phyloP scores from a whole-genome alignment of 148 eudicot species.

The Silene conica region DNA sequence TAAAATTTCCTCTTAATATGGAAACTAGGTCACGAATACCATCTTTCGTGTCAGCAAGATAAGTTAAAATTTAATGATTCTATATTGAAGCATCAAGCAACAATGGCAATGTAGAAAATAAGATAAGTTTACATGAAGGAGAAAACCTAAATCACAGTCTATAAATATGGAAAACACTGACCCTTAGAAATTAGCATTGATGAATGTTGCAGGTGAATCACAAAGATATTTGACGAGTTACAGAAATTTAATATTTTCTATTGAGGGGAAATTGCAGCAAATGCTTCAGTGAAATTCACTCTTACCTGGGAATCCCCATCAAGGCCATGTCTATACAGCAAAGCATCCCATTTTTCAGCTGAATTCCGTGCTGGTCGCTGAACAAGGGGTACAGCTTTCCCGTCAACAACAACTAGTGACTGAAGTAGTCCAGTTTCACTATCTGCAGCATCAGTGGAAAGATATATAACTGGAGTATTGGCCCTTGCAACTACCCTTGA shows the following conservation, averaged over 20 bases:
- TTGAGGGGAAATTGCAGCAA: neutral
- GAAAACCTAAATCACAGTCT: too few species aligned
- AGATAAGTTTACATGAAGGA: neutral
- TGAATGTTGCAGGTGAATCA: neutral
- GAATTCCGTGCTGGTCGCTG: slow-evolving; percentile 67
- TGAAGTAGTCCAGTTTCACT: slow-evolving; percentile 91
- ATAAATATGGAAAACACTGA: too few species aligned
- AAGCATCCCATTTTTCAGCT: slow-evolving; percentile 99
- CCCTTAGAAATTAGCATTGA: too few species aligned
- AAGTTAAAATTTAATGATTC: too few species aligned
- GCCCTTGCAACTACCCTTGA: slow-evolving; percentile 72
- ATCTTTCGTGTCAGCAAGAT: too few species aligned
- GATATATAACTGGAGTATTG: slow-evolving; percentile 75
- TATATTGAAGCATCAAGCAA: too few species aligned
- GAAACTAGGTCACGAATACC: too few species aligned
- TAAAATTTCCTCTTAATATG: too few species aligned
- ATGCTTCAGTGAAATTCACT: neutral
- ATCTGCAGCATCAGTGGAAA: slow-evolving; percentile 95
- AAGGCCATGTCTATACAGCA: slow-evolving; percentile 73
- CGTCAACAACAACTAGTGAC: slow-evolving; percentile 57
- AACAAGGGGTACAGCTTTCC: slow-evolving; percentile 81
- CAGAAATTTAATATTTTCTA: neutral
- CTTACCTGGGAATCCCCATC: slow-evolving; percentile 79
- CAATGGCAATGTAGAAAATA: too few species aligned
- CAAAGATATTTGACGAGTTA: too few species aligned